phyloP scores from a whole-genome alignment of 2,329 filamentous ascomycete genomes.

The Immersiporthe knoxdaviesiana region DNA sequence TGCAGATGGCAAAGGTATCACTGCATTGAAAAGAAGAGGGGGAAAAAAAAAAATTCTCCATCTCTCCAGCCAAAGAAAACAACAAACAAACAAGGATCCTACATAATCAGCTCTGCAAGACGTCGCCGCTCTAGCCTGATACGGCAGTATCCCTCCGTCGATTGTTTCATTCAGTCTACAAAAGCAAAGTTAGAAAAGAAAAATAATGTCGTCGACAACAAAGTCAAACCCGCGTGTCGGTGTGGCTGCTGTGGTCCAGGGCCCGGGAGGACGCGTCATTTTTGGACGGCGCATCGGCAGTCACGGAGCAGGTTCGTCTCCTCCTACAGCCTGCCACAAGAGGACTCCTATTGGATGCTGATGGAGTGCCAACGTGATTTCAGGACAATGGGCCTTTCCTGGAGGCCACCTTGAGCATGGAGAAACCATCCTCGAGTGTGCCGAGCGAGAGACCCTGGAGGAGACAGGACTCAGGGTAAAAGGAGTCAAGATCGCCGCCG shows the following conservation, averaged over 20 bases:
- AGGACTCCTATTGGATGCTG: not conserved
- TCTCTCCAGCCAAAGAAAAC: not conserved
- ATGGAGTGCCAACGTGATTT: not conserved
- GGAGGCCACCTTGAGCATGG: slow-evolving; percentile 76
- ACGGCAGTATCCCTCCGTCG: not conserved
- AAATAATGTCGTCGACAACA: slow-evolving; percentile 34
- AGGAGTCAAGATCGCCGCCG: slow-evolving; percentile 56
- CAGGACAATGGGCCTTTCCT: slow-evolving; percentile 61
- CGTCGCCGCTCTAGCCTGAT: not conserved
- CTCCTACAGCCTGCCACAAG: not conserved
- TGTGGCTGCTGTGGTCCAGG: slow-evolving; percentile 51
- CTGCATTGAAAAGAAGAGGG: not conserved
- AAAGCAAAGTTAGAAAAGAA: no score
- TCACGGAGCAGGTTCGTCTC: slow-evolving; percentile 50
- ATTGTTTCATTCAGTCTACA: not conserved
- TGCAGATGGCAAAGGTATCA: not conserved
- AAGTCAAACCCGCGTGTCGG: slow-evolving; percentile 48
- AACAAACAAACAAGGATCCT: not conserved
- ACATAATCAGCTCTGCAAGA: not conserved
- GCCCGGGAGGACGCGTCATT: slow-evolving; percentile 48
- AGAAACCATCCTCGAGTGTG: slow-evolving; percentile 65
- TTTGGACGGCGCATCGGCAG: slow-evolving; percentile 52
- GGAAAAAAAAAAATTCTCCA: not conserved
- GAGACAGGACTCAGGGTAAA: slow-evolving; percentile 68
- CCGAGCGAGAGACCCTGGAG: slow-evolving; percentile 68